A percentile compares a stretch with the other conserved stretches of the same genome.
phyloP scores from a whole-genome alignment of 768 basidiomycete genomes.

The Chlorophyllum brunneum region DNA sequence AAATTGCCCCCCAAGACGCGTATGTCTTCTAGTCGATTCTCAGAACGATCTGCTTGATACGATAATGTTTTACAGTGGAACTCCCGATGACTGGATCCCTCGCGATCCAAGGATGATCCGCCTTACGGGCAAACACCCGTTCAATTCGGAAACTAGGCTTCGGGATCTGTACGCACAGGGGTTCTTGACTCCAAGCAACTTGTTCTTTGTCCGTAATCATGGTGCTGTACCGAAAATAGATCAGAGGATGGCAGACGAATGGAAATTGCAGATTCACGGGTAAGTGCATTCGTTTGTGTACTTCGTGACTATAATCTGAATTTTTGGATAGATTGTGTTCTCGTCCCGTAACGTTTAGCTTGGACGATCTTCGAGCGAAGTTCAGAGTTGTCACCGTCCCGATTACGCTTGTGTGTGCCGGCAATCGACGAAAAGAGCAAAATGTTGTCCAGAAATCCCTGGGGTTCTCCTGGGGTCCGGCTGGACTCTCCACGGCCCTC shows the following conservation, averaged over 20 bases:
- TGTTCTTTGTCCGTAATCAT: conserved; percentile 62
- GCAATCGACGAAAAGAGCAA: conserved; percentile 67
- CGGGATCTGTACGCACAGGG: conserved; percentile 42
- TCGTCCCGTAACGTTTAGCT: conserved; percentile 31
- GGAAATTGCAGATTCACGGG: conserved; percentile 45
- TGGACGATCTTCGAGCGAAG: conserved; percentile 38
- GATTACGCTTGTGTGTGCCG: too few relatives aligned
- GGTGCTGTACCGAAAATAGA: conserved; percentile 51
- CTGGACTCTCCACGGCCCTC: conserved; percentile 47
- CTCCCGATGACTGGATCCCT: conserved; percentile 26
- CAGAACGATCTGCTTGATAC: neutral
- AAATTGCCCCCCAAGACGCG: conserved; percentile 12
- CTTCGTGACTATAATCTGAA: neutral
- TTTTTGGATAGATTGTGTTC: conserved; percentile 24
- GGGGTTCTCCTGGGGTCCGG: conserved; percentile 55
- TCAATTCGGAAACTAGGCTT: conserved; percentile 53
- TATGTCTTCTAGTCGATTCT: neutral
- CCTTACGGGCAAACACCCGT: conserved; percentile 58
- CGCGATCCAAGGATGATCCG: conserved; percentile 38
- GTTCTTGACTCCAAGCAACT: conserved; percentile 50
- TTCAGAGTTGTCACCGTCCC: conserved; percentile 56
- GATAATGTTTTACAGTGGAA: conserved; percentile 17
- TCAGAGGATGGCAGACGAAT: conserved; percentile 29
- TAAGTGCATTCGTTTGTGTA: conserved; percentile 14
- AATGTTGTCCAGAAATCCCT: conserved; percentile 55